Conservation (phyloP, 2,329 filamentous ascomycete genomes). For the Colletotrichum tofieldiae region DNA sequence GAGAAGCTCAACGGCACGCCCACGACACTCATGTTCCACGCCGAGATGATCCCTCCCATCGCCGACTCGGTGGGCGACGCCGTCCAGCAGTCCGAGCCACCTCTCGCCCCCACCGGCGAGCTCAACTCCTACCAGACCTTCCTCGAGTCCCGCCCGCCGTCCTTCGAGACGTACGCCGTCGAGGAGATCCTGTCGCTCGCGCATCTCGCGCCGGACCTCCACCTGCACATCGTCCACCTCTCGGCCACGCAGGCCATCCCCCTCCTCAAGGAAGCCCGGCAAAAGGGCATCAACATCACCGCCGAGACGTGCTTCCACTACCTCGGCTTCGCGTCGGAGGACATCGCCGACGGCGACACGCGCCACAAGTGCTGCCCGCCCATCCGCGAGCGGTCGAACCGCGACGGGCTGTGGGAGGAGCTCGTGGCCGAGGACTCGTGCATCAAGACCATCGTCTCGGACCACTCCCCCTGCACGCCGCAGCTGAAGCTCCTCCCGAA, state of each 20-base stretch:
- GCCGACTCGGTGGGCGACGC: conserved; percentile 84
- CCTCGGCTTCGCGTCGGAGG: conserved; percentile 86
- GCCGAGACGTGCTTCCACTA: conserved; percentile 98
- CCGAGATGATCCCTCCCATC: conserved; percentile 96
- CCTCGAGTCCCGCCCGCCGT: conserved; percentile 88
- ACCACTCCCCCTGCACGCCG: conserved; percentile 97
- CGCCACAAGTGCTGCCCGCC: conserved; percentile 96
- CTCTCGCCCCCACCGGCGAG: conserved; percentile 79
- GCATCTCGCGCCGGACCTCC: conserved; percentile 83
- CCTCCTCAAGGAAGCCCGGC: conserved; percentile 81
- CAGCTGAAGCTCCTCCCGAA: conserved; percentile 90
- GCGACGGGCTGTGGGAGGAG: conserved; percentile 90
- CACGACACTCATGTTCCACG: conserved; percentile 98
- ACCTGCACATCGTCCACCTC: conserved; percentile 94
- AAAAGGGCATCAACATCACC: conserved; percentile 85
- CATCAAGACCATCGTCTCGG: conserved; percentile 92
- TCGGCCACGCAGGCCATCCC: conserved; percentile 92
- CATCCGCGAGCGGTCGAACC: conserved; percentile 85
- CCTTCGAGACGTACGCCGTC: conserved; percentile 93
- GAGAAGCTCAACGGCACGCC: conserved; percentile 82
- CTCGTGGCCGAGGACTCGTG: conserved; percentile 80
- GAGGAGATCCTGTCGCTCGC: conserved; percentile 88
- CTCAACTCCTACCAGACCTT: conserved; percentile 90
- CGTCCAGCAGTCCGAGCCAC: conserved; percentile 78
- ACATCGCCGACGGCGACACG: conserved; percentile 87